phyloP scores from a whole-genome alignment of 352 stramenopile genomes.

The Pythium chondricola region DNA sequence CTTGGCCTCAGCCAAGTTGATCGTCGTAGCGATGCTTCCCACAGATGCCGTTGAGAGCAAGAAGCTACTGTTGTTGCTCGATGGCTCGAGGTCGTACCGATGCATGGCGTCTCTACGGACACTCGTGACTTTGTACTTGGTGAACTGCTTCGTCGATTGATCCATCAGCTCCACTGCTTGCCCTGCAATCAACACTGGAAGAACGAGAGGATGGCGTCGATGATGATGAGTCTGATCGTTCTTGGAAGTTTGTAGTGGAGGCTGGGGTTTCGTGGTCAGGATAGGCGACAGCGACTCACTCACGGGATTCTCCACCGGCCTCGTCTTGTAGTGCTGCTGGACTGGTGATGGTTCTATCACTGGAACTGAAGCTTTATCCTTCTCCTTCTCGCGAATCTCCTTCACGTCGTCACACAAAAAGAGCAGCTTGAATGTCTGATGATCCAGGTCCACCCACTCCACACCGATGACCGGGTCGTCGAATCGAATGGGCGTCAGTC shows the following conservation, averaged over 20 bases:
- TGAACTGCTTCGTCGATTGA: conserved; percentile 11
- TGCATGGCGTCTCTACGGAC: background rate
- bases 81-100: conserved; percentile 6
- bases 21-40: background rate
- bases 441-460: conserved; percentile 49
- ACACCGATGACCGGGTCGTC: conserved; percentile 10
- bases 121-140: conserved; percentile 10
- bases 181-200: background rate
- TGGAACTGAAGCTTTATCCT: no score
- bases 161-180: conserved; percentile 15
- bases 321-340: no score
- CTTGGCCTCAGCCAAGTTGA: conserved; percentile 5
- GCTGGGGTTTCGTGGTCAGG: background rate
- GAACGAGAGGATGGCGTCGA: background rate
- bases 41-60: background rate
- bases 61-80: background rate
- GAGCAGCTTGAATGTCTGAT: conserved; percentile 54
- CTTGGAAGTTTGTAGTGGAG: no score
- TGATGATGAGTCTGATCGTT: background rate
- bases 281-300: background rate
- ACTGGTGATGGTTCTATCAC: background rate
- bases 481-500: conserved; percentile 36
- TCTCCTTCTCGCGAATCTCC: background rate
- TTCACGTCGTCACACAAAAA: conserved; percentile 18
- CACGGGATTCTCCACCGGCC: no score